These are phyloP conservation scores for Sistotremastrum suecicum DNA, from an alignment of 768 basidiomycete species.

Conservation along the genomic window DNA sequence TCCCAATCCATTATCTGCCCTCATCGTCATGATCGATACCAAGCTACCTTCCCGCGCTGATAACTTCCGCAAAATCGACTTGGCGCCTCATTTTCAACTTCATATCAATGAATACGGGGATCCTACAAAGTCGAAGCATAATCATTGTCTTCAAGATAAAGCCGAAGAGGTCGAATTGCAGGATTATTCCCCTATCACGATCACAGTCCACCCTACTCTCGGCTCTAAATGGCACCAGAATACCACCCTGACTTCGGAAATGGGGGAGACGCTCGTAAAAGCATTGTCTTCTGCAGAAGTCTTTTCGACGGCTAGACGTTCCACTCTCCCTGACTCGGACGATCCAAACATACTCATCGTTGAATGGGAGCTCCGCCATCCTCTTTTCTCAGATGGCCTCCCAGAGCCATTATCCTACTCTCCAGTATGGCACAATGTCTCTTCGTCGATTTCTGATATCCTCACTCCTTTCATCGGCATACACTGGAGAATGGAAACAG, in stretches of 20 bases:
- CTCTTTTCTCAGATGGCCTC: conserved; percentile 21
- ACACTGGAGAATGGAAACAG: conserved; percentile 45
- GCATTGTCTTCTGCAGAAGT: conserved; percentile 10
- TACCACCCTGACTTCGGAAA: conserved; percentile 4
- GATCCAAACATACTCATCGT: conserved; percentile 33
- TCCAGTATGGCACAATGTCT: conserved; percentile 25
- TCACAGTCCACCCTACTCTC: conserved; percentile 4
- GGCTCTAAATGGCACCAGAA: too few species aligned
- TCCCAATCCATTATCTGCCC: too few species aligned
- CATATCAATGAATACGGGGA: conserved; percentile 9
- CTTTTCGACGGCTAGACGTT: conserved; percentile 5
- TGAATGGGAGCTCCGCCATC: conserved; percentile 37
- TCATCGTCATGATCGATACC: too few species aligned
- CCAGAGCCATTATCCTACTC: conserved; percentile 28
- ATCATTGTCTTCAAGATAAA: conserved; percentile 13
- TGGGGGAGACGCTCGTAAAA: conserved; percentile 13
- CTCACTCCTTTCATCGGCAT: conserved; percentile 30
- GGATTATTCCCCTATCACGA: conserved; percentile 9
- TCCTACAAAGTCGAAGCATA: conserved; percentile 10
- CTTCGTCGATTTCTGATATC: conserved; percentile 20
- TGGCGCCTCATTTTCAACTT: not conserved
- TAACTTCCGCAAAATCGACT: too few species aligned
- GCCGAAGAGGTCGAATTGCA: conserved; percentile 11
- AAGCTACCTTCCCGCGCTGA: too few species aligned
- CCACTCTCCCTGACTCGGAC: not conserved